Percentiles rank a stretch among this genome's conserved stretches.
Conservation (phyloP, 805 yeast genomes). For the Candida dendrica region DNA sequence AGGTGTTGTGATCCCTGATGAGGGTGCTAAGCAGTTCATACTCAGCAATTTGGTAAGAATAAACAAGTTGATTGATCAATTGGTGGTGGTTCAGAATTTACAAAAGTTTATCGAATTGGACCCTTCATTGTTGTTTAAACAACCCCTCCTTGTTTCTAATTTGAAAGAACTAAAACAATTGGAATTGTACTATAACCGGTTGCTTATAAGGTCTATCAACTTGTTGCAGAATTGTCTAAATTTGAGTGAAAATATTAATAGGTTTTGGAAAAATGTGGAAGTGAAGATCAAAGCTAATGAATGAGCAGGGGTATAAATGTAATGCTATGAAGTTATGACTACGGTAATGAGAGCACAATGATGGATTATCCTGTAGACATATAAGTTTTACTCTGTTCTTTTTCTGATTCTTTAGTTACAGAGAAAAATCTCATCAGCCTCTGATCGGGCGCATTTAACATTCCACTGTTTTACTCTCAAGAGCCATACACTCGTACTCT, state of each 20-base stretch:
- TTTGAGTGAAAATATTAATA: slow-evolving; percentile 13
- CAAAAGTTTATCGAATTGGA: neutral
- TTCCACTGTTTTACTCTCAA: too few species aligned
- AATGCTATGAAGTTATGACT: too few species aligned
- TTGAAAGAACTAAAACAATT: slow-evolving; percentile 4
- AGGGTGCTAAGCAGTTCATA: neutral
- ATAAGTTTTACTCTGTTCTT: too few species aligned
- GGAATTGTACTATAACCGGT: slow-evolving; percentile 14
- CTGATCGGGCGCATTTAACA: too few species aligned
- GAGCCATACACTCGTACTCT: too few species aligned
- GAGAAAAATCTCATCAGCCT: too few species aligned
- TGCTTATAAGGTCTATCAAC: slow-evolving; percentile 15
- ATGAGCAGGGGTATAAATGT: neutral
- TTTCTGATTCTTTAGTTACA: too few species aligned
- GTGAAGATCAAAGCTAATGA: neutral
- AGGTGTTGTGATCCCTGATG: neutral
- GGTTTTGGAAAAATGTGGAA: neutral
- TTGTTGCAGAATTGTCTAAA: slow-evolving; percentile 17
- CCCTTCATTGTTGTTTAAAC: neutral
- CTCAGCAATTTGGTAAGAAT: neutral
- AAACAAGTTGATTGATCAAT: neutral
- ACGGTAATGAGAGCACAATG: too few species aligned
- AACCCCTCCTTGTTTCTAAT: neutral
- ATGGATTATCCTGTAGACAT: too few species aligned
- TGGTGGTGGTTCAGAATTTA: neutral